A percentile compares a stretch with the other conserved stretches of the same genome.
Conservation (phyloP, 2,329 filamentous ascomycete genomes). For the Helotiales sp. region DNA sequence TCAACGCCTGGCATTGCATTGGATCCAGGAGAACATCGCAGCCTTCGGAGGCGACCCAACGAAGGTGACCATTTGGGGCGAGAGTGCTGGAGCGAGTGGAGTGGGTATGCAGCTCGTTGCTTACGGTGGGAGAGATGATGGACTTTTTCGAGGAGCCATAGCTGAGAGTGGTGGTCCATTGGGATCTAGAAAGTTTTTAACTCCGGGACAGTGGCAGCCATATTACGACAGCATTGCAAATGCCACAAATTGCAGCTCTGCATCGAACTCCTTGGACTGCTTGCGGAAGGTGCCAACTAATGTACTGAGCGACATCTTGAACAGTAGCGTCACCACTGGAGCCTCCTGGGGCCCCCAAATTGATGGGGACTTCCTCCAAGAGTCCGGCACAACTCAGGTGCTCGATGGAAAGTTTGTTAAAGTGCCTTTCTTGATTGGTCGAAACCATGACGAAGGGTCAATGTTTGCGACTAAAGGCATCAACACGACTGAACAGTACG, state of each 20-base stretch:
- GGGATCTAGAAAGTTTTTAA: conserved; percentile 1
- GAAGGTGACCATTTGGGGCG: conserved; percentile 44
- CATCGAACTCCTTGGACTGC: conserved; percentile 23
- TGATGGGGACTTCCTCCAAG: conserved; percentile 57
- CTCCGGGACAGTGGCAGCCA: conserved; percentile 18
- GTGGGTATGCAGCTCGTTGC: conserved; percentile 48
- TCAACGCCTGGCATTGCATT: conserved; percentile 41
- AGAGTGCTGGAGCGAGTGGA: conserved; percentile 43
- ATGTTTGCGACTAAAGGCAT: conserved; percentile 54
- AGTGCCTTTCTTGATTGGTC: conserved; percentile 63
- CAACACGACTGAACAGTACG: conserved; percentile 55
- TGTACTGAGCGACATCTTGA: conserved; percentile 43
- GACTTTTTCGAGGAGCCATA: conserved; percentile 54
- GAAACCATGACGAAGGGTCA: conserved; percentile 66
- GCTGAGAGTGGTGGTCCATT: conserved; percentile 47
- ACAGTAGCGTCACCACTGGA: conserved; percentile 41
- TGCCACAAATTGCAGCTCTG: conserved; percentile 32
- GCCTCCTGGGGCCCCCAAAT: conserved; percentile 43
- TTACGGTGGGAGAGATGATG: conserved; percentile 50
- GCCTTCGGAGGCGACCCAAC: conserved; percentile 42
- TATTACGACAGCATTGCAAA: conserved; percentile 38
- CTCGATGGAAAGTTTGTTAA: conserved; percentile 59
- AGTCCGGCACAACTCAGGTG: conserved; percentile 53
- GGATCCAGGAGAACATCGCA: conserved; percentile 45
- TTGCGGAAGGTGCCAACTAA: conserved; percentile 41